Evolutionary conservation across 176 grass and related monocot species (phyloP).

Genomic region (Triticum turgidum): DNA sequence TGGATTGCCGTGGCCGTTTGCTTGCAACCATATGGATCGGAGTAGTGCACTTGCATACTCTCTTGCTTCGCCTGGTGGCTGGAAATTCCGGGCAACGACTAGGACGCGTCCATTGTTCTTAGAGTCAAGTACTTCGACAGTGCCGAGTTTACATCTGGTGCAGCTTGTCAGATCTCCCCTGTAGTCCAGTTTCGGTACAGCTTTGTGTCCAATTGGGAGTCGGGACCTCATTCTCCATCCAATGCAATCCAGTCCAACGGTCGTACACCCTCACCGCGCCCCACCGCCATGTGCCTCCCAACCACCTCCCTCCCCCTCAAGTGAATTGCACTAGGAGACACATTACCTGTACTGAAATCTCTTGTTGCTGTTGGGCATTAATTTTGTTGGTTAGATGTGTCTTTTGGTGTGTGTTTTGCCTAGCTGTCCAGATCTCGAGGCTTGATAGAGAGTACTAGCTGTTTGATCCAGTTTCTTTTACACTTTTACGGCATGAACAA

Average conservation of each 20-base stretch:
- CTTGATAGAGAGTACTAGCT: background rate
- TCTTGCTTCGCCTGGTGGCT: background rate
- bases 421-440: slow-evolving; percentile 16
- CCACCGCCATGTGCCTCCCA: slow-evolving; percentile 53
- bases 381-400: slow-evolving; percentile 24
- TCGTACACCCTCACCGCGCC: slow-evolving; percentile 30
- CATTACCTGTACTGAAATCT: slow-evolving; percentile 17
- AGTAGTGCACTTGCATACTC: background rate
- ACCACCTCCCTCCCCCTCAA: slow-evolving; percentile 25
- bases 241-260: slow-evolving; percentile 35
- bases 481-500: background rate
- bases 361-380: slow-evolving; percentile 27
- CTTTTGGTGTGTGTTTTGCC: background rate
- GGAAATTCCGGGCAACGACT: slow-evolving; percentile 24
- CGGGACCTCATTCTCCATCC: slow-evolving; percentile 38
- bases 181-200: slow-evolving; percentile 30
- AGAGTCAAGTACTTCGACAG: slow-evolving; percentile 13
- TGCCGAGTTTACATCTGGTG: slow-evolving; percentile 12
- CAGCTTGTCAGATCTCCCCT: slow-evolving; percentile 46
- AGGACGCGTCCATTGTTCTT: background rate
- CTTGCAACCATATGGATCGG: background rate
- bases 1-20: slow-evolving; percentile 2
- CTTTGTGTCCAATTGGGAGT: slow-evolving; percentile 22
- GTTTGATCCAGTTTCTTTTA: background rate
- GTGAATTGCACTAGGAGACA: slow-evolving; percentile 36